Base-by-base conservation (phyloP, 1,139 yeast species). In the Candida mesenterica region DNA sequence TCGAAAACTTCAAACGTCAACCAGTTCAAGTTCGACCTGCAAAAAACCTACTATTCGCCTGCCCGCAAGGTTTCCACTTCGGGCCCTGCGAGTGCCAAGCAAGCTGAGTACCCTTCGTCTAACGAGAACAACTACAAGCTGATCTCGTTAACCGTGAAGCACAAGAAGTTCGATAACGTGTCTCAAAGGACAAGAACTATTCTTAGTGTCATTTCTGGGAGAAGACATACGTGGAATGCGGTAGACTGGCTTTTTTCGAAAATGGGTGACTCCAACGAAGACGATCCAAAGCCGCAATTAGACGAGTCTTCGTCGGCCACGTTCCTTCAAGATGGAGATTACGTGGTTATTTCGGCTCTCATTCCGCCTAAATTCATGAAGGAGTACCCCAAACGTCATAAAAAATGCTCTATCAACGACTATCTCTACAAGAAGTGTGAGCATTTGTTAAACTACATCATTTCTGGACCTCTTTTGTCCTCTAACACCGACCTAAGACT, bases 181-280 rank as follows among this genome's bases (percentile, higher is more conserved):
- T 34, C 33, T 31, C 30, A 28, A 23, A 33, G 33, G 22, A 33
- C 33, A 16, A 44, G 75, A 13, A 68, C 75, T 4, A 43, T 70
- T 15, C 53, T 70, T 26, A 56, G 69, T 1, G 54, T 66, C 1
- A 52, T 70, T 15, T 61, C 65, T 5, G 75, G 75, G 4, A 53
- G 75, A 38, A 55, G 56, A 32, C 76, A 70, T 47, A 58, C 73
- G n/a, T 69, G 75, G 76, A 65, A 65, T 39, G 47, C 71, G 3
- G 32, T 68, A 6, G 69, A 68, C 43, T 70, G 73, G 72, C 46
- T 65, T 26, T 50, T 64, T 25, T 38, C 47, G 19, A 46, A 48
- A 16, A 32, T 46, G 29, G 33, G 44, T 32, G 34, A 32, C 27
- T 27, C 28, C 5, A 22, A 34, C 6, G 33, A 30, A 24, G 26